These are phyloP conservation scores for Edaphochlamys debaryana DNA, from an alignment of 139 green algal genomes.

Conservation along the genomic window DNA sequence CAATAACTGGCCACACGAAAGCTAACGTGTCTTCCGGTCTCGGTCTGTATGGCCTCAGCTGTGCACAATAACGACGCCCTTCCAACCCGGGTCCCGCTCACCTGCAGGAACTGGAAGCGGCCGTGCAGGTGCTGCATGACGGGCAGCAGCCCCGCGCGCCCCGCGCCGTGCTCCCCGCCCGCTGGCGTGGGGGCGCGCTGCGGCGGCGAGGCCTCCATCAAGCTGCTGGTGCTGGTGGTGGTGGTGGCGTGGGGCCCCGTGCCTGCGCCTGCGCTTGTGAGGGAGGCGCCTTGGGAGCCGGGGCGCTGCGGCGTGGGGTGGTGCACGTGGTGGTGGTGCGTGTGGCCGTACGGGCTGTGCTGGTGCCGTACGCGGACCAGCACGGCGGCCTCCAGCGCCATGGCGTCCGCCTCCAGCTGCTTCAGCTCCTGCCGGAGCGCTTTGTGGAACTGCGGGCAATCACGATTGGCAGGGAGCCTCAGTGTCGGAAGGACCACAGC, in stretches of 20 bases:
- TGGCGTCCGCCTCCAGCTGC: slow-evolving; percentile 82
- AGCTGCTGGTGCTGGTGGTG: slow-evolving; percentile 2
- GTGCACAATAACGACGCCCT: no score
- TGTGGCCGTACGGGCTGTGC: neutral
- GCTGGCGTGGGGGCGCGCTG: no score
- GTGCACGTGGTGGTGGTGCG: neutral
- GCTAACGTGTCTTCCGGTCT: slow-evolving; percentile 81
- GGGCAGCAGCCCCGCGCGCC: neutral
- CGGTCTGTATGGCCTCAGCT: no score
- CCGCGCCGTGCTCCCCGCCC: neutral
- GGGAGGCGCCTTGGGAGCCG: no score
- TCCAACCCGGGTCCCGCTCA: no score
- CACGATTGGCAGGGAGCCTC: no score
- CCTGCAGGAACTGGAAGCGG: slow-evolving; percentile 91
- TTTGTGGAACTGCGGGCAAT: slow-evolving; percentile 90
- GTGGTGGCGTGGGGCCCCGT: no score
- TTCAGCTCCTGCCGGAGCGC: slow-evolving; percentile 83
- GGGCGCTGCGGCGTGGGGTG: neutral
- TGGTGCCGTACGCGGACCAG: slow-evolving; percentile 14
- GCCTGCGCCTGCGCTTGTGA: no score
- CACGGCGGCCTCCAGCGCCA: slow-evolving; percentile 57
- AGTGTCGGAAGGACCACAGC: no score
- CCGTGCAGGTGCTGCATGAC: slow-evolving; percentile 83
- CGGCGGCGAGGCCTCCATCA: no score
- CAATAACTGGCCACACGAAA: neutral